Evolutionary conservation across 768 basidiomycete species (phyloP).

Genomic region (Epithele typhae): DNA sequence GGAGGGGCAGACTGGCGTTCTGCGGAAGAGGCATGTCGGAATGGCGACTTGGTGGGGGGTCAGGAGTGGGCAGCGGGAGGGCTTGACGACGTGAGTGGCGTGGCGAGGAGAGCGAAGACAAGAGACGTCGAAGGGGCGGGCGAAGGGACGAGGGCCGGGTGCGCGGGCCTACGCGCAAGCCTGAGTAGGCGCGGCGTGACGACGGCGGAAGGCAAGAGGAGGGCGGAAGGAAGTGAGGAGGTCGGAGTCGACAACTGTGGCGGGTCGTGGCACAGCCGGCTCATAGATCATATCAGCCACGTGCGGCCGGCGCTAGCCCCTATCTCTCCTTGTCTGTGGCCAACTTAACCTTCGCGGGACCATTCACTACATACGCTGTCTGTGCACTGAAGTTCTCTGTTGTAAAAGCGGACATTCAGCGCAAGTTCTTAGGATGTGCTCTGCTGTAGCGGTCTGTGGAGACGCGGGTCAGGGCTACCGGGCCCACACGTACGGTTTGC

Average conservation of each 20-base stretch:
- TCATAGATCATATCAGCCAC: slow-evolving; percentile 12
- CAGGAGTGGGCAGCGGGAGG: neutral
- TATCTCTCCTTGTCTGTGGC: neutral
- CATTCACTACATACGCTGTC: too few species aligned
- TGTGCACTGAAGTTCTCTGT: too few species aligned
- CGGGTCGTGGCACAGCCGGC: slow-evolving; percentile 9
- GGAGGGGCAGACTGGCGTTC: slow-evolving; percentile 50
- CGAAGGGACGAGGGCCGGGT: neutral
- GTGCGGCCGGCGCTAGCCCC: neutral
- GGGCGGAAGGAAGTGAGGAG: too few species aligned
- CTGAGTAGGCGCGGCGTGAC: too few species aligned
- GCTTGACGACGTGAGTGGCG: slow-evolving; percentile 3
- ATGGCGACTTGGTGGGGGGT: neutral
- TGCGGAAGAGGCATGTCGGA: slow-evolving; percentile 61
- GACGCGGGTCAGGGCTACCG: too few species aligned
- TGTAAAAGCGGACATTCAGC: too few species aligned
- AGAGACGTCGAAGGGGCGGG: neutral
- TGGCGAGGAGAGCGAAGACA: neutral
- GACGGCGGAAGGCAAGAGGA: too few species aligned
- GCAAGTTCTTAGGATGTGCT: too few species aligned
- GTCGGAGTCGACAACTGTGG: neutral
- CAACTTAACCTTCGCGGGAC: slow-evolving; percentile 10
- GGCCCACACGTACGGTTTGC: too few species aligned
- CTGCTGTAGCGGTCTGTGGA: too few species aligned
- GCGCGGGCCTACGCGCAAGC: too few species aligned